Base-by-base conservation (phyloP, 2,329 filamentous ascomycete species). In the Arthrobotrys megalospora region DNA sequence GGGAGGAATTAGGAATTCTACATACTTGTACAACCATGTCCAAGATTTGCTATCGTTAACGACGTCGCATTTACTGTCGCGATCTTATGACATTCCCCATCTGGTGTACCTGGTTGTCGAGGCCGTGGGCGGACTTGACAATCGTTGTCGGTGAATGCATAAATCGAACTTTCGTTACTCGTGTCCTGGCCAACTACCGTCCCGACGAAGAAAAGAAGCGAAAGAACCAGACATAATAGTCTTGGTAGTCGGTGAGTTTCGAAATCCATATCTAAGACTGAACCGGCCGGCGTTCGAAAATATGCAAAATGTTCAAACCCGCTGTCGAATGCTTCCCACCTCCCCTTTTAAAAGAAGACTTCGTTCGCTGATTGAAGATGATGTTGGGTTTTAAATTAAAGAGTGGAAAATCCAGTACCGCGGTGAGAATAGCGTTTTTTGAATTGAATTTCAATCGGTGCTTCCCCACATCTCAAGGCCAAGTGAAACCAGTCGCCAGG, bases 11-110 rank as follows among this genome's bases (percentile, higher is more conserved):
- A 10, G 48, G 19, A n/a, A 28, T 19, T 43, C 19, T 41, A 72
- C 75, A 64, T 78, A 78, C 75, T 78, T n/a, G 67, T 47, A 34
- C 75, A 78, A 12, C 75, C 75, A 50, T 58, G 67, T 6, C 60
- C 75, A 5, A 78, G 43, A 1, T 19, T 19, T 1, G 41, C 67
- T 34, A 78, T 48, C 2, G 62, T 47, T 16, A 78, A 36, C 14
- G 66, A 60, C 1, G 67, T 68, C 28, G 63, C 52, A 64, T 78
- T 78, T 12, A 6, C 21, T 10, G 32, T 52, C 11, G 19, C 52
- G n/a, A 78, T 55, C 6, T 19, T 47, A 11, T 72, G 52, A 41
- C 75, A 78, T 0, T 14, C 36, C 1, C 75, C 75, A 21, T 78
- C 75, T 5, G 62, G 19, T 48, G 60, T 67, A 7, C 73, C 73